These are phyloP conservation scores for Wickerhamiella cacticola DNA, from an alignment of 805 yeast genomes.

Conservation along the genomic window DNA sequence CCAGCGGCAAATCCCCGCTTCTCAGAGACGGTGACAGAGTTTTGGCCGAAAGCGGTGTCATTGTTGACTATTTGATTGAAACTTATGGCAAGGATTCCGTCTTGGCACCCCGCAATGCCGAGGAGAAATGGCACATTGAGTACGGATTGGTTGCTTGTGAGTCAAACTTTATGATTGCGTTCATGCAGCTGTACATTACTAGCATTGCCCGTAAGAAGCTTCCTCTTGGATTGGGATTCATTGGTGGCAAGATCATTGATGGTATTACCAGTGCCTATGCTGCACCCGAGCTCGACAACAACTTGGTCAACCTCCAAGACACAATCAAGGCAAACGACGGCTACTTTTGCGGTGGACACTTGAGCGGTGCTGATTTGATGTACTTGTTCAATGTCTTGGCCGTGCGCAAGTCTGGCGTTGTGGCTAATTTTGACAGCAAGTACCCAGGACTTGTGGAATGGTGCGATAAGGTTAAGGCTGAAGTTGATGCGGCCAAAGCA, in stretches of 20 bases:
- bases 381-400: slow-evolving; percentile 6
- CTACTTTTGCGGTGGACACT: slow-evolving; percentile 46
- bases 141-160: slow-evolving; percentile 46
- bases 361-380: slow-evolving; percentile 49
- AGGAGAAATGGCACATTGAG: slow-evolving; percentile 35
- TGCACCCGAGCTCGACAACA: slow-evolving; percentile 34
- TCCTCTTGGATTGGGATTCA: slow-evolving; percentile 8
- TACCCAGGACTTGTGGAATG: slow-evolving; percentile 19
- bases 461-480: slow-evolving; percentile 13
- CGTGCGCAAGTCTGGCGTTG: background rate
- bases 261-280: slow-evolving; percentile 40
- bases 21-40: slow-evolving; percentile 33
- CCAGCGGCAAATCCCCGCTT: slow-evolving; percentile 53
- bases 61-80: slow-evolving; percentile 39
- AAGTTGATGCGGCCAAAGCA: background rate
- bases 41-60: slow-evolving; percentile 50
- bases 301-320: slow-evolving; percentile 34
- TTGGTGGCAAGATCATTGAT: slow-evolving; percentile 35
- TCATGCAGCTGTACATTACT: slow-evolving; percentile 30
- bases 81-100: slow-evolving; percentile 36
- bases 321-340: slow-evolving; percentile 35
- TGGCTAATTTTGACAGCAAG: slow-evolving; percentile 7
- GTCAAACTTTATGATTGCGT: slow-evolving; percentile 44
- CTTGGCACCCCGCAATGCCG: slow-evolving; percentile 31
- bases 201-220: slow-evolving; percentile 23